Conservation (phyloP, 225 moss, liverwort and hornwort genomes). For the Pleurozium schreberi region DNA sequence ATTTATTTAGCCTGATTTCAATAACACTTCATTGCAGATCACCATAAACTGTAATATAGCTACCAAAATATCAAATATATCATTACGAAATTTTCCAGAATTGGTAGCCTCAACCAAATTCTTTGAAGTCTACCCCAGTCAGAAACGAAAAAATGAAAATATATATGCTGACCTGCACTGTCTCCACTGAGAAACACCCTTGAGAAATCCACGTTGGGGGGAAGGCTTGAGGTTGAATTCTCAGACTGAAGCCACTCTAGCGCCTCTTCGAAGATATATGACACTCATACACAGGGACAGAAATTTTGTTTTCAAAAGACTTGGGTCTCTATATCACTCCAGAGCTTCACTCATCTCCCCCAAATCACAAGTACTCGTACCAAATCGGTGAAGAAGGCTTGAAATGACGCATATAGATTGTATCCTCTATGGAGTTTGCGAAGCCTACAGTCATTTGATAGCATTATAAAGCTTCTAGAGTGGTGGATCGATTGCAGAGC, state of each 20-base stretch:
- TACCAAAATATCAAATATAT: no score
- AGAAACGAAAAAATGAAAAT: background rate
- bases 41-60: background rate
- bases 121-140: background rate
- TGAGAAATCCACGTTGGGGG: slow-evolving; percentile 48
- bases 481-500: background rate
- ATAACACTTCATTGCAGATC: background rate
- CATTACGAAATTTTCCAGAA: background rate
- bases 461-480: background rate
- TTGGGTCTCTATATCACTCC: background rate
- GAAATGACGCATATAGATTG: background rate
- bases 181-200: slow-evolving; percentile 68
- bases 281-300: background rate
- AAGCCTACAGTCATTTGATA: background rate
- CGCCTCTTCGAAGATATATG: background rate
- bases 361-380: background rate
- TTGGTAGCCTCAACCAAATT: background rate
- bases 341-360: background rate
- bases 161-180: slow-evolving; percentile 30
- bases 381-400: background rate
- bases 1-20: background rate
- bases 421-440: background rate
- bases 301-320: background rate
- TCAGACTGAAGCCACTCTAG: slow-evolving; percentile 47
- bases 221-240: slow-evolving; percentile 16